Evolutionary conservation across 768 basidiomycete genomes (phyloP), one percentile per base, ranked within the genome.

Genomic region (Lactarius indigo): DNA sequence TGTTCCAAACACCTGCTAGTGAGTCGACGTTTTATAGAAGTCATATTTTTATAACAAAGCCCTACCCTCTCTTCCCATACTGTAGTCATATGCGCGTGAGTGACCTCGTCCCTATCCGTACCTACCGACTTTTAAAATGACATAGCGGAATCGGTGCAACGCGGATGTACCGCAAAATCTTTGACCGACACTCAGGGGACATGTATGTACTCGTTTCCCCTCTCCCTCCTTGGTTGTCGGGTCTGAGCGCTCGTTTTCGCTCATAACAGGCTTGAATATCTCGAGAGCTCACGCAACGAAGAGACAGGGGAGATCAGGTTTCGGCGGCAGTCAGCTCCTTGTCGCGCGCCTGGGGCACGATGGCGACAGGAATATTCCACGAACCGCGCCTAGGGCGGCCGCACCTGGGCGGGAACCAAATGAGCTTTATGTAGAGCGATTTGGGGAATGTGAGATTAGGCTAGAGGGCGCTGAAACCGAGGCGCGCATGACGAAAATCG

Each of bases 81-180:
- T 35, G 26, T 37, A 63, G 68, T 63, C 28, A 63, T 60, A 12
- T 69, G 61, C 68, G 52, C 30, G 57, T 67, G 39, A 67, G 56
- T 59, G 8, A 41, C 28, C 28, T n/a, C n/a, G 9, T 18, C 18
- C 30, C 3, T 35, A 23, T 26, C 5, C 15, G 4, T 33, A 44
- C n/a, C 7, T 26, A 31, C 37, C 52, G 28, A 64, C 35, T 26
- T 26, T 4, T 13, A 52, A n/a, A 44, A 23, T 7, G 7, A 26
- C 13, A 47, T 39, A 62, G 68, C n/a, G 64, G 54, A 8, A 69
- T 69, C 23, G 64, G 60, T 23, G 64, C 68, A 7, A 66, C 68
- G 12, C 44, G 68, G 18, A 69, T 69, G 59, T 69, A 69, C 47
- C 64, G 68, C 57, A 26, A 47, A 26, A 56, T 61, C n/a, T 68